Evolutionary conservation across 192 early-diverging fungal genomes (phyloP), one percentile per base, ranked within the genome.

Genomic region (Piromyces finnis): DNA sequence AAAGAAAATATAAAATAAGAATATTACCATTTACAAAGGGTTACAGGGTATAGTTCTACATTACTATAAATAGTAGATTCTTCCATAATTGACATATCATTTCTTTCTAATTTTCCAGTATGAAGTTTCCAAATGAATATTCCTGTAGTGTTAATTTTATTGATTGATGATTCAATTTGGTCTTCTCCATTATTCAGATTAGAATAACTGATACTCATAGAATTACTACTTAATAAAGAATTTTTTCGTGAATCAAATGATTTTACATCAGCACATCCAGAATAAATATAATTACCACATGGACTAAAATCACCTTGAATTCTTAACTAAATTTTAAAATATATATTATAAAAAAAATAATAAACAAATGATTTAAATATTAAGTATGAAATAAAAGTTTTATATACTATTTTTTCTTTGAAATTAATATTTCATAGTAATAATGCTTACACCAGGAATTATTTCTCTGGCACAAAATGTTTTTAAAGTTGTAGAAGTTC

Each of bases 281-380:
- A 82, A 79, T 88, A 90, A 11, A 90, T 84, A 86, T 84, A 90
- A 18, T 79, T 86, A 26, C 89, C 89, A 39, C 85, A 84, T 5
- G 89, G 89, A 79, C 84, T 86, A 77, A 88, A 90, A 28, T 83
- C 77, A 6, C 88, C 89, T 28, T 86, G 81, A 17, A 90, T 81
- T 15, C 88, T 83, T 36, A 36, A 80, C 83, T 87, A 22, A 18
- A 18, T 15, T 39, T 51, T 78, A 29, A 82, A 35, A 37, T 77
- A n/a, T 68, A 68, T 51, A 28, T 77, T 3, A 39, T 82, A 14
- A 29, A 15, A 12, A 82, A 14, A 39, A 26, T 77, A 36, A 68
- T n/a, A 68, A n/a, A 51, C 22, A 22, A 51, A 51, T 22, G n/a
- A n/a, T n/a, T n/a, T n/a, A n/a, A n/a, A n/a, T n/a, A n/a, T n/a